Evolutionary conservation across 2,329 filamentous ascomycete genomes (phyloP), one percentile per base, ranked within the genome.

Genomic region (Paraphaeosphaeria sporulosa): DNA sequence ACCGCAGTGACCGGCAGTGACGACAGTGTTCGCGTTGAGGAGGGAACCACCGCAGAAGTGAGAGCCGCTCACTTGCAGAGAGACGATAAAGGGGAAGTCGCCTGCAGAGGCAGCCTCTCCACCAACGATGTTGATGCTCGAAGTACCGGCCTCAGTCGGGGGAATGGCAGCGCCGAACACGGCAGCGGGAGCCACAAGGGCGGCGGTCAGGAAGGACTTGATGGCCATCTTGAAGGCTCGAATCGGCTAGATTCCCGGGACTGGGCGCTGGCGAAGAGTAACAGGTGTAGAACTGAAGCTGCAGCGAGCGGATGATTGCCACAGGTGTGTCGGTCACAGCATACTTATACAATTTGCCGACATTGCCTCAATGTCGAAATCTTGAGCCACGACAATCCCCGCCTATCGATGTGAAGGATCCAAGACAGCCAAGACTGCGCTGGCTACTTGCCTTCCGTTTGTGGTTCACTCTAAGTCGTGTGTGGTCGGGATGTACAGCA

Each of bases 21-120:
- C 40, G 47, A 74, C 67, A 3, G 71, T 74, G 66, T 68, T 68
- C 34, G 61, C 61, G 61, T 74, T 67, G 52, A 74, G 17, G 1
- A 74, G 62, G 17, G 68, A 63, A 30, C 70, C 71, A 62, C 71
- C 71, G 58, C 71, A 74, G 64, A 67, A 62, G 58, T 73, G 70
- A n/a, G 58, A 57, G 30, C 69, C 69, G 47, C 48, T 47, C 4
- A 32, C 9, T 55, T 70, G 68, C 27, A 73, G 49, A 36, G 61
- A 64, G 65, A 69, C 69, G 48, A 74, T 72, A 68, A 64, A 74
- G 58, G 71, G 71, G 52, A 71, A 70, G 15, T 74, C 71, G 40
- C 69, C 70, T 17, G 65, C 60, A 17, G 56, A 6, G 42, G 71
- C 71, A n/a, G 64, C 48, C 0, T 57, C 58, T 55, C 71, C 71